Evolutionary conservation across 2,329 filamentous ascomycete genomes (phyloP), one percentile per base, ranked within the genome.

Genomic region (Aspergillus pseudoglaucus): DNA sequence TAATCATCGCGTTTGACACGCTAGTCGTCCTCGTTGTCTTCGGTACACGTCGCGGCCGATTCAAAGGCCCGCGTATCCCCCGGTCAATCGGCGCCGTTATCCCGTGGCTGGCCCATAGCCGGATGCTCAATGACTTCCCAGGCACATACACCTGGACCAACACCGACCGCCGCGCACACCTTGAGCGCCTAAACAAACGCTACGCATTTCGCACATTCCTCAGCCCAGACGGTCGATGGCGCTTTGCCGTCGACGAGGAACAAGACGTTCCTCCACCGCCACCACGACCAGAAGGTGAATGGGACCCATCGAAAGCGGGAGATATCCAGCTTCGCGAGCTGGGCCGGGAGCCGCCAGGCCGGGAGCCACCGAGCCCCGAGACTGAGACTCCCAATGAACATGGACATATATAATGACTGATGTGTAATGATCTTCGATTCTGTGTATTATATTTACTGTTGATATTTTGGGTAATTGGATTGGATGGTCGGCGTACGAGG

Each of bases 171-270:
- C 60, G 60, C 35, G 51, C 50, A 14, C 58, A 65, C 18, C 52
- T 65, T 2, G 44, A 53, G 2, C 35, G 53, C 6, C 38, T 66
- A 33, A 46, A 62, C 49, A 66, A 65, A 45, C 59, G 61, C 1
- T 66, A 66, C 17, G 58, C 50, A 0, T 66, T 66, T 40, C 61
- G 64, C 25, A 58, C 58, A 59, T 66, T 66, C 37, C 46, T 59
- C 47, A 53, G 54, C 1, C 47, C 52, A 3, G 63, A 66, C 37
- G 55, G 54, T 9, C 58, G 59, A 17, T 64, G 55, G 59, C 57
- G 63, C 27, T 66, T 59, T 45, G 63, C 63, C 5, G 63, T 66
- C 1, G 63, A 66, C 12, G 60, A 65, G 47, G 63, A 66, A 35
- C 50, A 59, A 0, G 15, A 23, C 17, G 49, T n/a, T 12, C 17